phyloP scores from a whole-genome alignment of 441 rosid species.

The Geranium incanum region DNA sequence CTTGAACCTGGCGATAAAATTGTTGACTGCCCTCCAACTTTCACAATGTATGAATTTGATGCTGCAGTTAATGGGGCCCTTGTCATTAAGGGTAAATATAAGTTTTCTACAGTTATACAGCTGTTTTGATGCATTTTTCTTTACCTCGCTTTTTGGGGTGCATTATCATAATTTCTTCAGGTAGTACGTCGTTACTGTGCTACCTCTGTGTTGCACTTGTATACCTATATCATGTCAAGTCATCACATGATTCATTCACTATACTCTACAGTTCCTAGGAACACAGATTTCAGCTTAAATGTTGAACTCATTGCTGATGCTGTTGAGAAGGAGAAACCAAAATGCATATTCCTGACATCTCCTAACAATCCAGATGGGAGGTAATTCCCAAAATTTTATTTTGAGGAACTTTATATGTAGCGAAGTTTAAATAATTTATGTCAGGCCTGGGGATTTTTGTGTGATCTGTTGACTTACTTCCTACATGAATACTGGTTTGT shows the following conservation, averaged over 20 bases:
- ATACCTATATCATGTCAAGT: neutral
- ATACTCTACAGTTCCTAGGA: constrained; percentile 59
- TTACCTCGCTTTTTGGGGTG: neutral
- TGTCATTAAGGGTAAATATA: constrained; percentile 59
- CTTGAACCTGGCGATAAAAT: constrained; percentile 91
- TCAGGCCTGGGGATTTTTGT: neutral
- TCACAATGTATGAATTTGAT: constrained; percentile 93
- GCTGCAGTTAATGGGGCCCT: constrained; percentile 55
- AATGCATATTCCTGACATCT: constrained; percentile 87
- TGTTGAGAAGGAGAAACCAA: constrained; percentile 61
- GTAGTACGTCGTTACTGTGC: neutral
- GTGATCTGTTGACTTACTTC: neutral
- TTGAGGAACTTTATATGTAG: neutral
- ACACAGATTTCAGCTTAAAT: constrained; percentile 76
- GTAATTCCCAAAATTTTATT: constrained; percentile 27
- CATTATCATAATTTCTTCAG: neutral
- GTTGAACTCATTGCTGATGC: constrained; percentile 60
- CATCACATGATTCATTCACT: constrained; percentile 4
- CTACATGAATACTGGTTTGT: neutral
- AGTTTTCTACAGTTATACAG: neutral
- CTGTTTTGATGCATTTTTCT: neutral
- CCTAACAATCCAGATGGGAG: constrained; percentile 99
- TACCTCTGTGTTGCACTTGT: neutral
- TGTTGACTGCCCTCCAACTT: constrained; percentile 94
- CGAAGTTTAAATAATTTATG: neutral